A percentile compares a stretch with the other conserved stretches of the same genome.
Evolutionary conservation across 768 basidiomycete genomes (phyloP).

Genomic region (Collybia sordida): DNA sequence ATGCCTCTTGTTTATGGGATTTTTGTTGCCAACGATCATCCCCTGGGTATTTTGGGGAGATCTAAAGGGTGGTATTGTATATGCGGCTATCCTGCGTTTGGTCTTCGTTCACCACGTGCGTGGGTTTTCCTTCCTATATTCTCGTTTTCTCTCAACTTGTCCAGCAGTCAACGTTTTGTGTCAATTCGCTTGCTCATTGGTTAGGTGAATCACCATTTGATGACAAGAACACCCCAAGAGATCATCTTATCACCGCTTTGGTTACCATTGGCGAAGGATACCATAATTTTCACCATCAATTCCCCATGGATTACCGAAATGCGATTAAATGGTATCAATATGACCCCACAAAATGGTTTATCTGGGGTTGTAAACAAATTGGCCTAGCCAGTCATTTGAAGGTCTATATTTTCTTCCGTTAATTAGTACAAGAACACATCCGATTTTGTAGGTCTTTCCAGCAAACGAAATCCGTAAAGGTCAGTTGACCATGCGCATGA

Average conservation of each 20-base stretch:
- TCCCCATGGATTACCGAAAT: constrained; percentile 97
- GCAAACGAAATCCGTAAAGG: constrained; percentile 76
- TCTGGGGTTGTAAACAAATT: constrained; percentile 54
- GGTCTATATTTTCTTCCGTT: constrained; percentile 22
- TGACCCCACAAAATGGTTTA: constrained; percentile 93
- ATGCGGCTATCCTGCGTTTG: constrained; percentile 75
- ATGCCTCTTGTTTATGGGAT: constrained; percentile 68
- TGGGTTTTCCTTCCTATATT: constrained; percentile 15
- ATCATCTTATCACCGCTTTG: constrained; percentile 86
- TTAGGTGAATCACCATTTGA: constrained; percentile 91
- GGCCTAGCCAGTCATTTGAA: constrained; percentile 75
- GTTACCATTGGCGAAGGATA: constrained; percentile 95
- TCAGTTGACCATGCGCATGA: constrained; percentile 91
- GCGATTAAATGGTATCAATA: constrained; percentile 95
- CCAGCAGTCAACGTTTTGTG: constrained; percentile 86
- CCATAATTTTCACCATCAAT: constrained; percentile 97
- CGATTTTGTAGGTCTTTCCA: constrained; percentile 39
- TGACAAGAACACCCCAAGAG: constrained; percentile 93
- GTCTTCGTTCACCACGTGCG: constrained; percentile 86
- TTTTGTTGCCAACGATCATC: constrained; percentile 73
- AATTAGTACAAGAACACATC: background rate
- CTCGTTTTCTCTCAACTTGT: constrained; percentile 7
- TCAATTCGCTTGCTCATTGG: constrained; percentile 98
- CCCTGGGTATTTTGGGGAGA: constrained; percentile 86
- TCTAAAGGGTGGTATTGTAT: constrained; percentile 81